Conservation (phyloP, 495 filamentous ascomycete species). For the Pyrenula massariospora region DNA sequence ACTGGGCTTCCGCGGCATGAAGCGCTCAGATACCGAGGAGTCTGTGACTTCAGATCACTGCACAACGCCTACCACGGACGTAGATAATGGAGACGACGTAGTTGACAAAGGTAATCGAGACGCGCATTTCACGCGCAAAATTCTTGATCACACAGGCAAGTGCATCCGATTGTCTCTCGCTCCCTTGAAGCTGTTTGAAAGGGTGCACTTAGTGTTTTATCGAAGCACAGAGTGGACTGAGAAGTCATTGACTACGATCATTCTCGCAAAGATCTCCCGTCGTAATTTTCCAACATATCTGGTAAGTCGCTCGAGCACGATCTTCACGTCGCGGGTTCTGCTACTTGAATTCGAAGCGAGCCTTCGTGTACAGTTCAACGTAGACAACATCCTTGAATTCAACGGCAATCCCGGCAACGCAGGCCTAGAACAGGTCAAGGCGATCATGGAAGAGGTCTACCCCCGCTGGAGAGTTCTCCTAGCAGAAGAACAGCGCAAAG, state of each 20-base stretch:
- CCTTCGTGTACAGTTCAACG: constrained; percentile 66
- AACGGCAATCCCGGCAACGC: constrained; percentile 58
- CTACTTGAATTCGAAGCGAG: constrained; percentile 85
- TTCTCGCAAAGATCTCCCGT: constrained; percentile 76
- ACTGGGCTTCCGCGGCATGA: constrained; percentile 48
- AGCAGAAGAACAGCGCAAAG: constrained; percentile 65
- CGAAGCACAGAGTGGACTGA: constrained; percentile 95
- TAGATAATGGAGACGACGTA: background rate
- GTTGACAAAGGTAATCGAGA: constrained; percentile 31
- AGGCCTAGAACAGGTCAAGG: constrained; percentile 54
- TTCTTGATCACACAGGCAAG: constrained; percentile 66
- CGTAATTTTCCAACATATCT: constrained; percentile 86
- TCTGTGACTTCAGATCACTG: constrained; percentile 16
- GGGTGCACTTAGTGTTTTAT: constrained; percentile 92
- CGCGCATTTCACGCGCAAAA: constrained; percentile 58
- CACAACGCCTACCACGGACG: constrained; percentile 12
- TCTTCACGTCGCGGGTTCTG: constrained; percentile 64
- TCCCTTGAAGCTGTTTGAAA: constrained; percentile 76
- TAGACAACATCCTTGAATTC: constrained; percentile 79
- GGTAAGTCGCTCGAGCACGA: constrained; percentile 79
- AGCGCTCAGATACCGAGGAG: constrained; percentile 35
- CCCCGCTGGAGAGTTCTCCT: constrained; percentile 70
- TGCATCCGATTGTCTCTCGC: constrained; percentile 69
- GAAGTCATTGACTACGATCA: constrained; percentile 90
- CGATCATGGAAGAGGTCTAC: constrained; percentile 63